Base-by-base conservation (phyloP, 805 yeast species). In the Candida ovalis region DNA sequence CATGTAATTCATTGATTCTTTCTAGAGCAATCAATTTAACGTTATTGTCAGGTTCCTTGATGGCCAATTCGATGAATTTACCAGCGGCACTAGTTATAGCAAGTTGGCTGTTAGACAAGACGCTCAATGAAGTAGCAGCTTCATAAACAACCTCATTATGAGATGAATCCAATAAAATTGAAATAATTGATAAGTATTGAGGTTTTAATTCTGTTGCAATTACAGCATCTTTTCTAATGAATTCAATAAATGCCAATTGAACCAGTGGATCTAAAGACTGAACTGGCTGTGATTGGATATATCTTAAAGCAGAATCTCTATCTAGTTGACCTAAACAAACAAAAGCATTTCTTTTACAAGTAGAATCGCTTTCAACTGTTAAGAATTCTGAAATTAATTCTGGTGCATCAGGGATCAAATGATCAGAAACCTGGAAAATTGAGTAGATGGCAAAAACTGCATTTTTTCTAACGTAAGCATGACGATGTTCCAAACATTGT, bases 401-500 rank as follows among this genome's bases (percentile, higher is more conserved):
- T 45, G 90, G 85, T n/a, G 97, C 96, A 71, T 95, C 99, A 6
- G 99, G 99, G 41, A 88, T 78, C 64, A 94, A 78, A 69, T 87
- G 92, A 37, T 86, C 90, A 30, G 96, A 82, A 45, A 86, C 91
- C 63, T 82, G 76, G 68, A 79, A 86, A 58, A 94, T 88, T 22
- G 96, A 82, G 59, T 78, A 80, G 50, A 94, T 81, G 38, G 98
- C 96, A 69, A 92, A 85, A 21, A 89, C 91, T 6, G 99, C 99
- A 65, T 94, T 92, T 68, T 94, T 94, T 66, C 99, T 84, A 53
- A 94, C 99, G 63, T 95, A 94, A 9, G 98, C 96, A 69, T 94
- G 98, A 58, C 99, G 86, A 70, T 94, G 97, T 57, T 88, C 96
- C 59, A 95, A 75, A 72, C 97, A 90, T 49, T 82, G 81, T 61